phyloP scores from a whole-genome alignment of 2,329 filamentous ascomycete genomes.

The Aureobasidium sp. region DNA sequence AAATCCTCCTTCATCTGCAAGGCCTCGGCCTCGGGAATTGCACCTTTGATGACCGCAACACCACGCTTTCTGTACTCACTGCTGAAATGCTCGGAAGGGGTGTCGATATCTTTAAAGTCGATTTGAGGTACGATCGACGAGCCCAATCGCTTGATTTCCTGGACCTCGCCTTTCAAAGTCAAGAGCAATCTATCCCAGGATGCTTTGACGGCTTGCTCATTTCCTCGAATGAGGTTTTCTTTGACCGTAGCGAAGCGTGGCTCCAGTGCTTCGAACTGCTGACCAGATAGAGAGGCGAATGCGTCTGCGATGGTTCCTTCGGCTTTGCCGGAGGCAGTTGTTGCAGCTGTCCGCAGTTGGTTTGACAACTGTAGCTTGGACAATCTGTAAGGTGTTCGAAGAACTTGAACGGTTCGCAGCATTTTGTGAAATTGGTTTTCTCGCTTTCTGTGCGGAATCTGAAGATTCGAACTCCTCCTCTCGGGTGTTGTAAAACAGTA shows the following conservation, averaged over 20 bases:
- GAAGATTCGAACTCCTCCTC: neutral
- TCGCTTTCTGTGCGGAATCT: neutral
- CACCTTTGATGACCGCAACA: constrained; percentile 42
- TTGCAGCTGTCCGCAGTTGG: constrained; percentile 19
- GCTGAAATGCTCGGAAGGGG: constrained; percentile 49
- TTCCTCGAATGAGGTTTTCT: constrained; percentile 36
- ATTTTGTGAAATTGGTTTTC: neutral
- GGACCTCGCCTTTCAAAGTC: constrained; percentile 39
- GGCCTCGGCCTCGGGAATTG: constrained; percentile 38
- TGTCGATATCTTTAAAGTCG: constrained; percentile 38
- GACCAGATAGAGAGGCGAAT: constrained; percentile 43
- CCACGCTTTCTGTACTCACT: constrained; percentile 52
- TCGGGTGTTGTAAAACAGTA: neutral
- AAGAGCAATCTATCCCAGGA: constrained; percentile 42
- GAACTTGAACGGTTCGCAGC: constrained; percentile 1
- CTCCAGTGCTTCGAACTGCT: constrained; percentile 38
- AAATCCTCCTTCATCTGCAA: constrained; percentile 40
- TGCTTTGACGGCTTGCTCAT: constrained; percentile 41
- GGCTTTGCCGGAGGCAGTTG: constrained; percentile 32
- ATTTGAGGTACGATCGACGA: constrained; percentile 41
- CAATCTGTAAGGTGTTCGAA: neutral
- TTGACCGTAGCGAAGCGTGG: constrained; percentile 42
- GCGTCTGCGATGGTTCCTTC: constrained; percentile 46
- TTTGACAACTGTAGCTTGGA: neutral
- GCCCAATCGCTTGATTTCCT: constrained; percentile 36